A percentile compares a stretch with the other conserved stretches of the same genome.
These are phyloP conservation scores for Hydnomerulius pinastri DNA, from an alignment of 768 basidiomycete species.

Conservation along the genomic window DNA sequence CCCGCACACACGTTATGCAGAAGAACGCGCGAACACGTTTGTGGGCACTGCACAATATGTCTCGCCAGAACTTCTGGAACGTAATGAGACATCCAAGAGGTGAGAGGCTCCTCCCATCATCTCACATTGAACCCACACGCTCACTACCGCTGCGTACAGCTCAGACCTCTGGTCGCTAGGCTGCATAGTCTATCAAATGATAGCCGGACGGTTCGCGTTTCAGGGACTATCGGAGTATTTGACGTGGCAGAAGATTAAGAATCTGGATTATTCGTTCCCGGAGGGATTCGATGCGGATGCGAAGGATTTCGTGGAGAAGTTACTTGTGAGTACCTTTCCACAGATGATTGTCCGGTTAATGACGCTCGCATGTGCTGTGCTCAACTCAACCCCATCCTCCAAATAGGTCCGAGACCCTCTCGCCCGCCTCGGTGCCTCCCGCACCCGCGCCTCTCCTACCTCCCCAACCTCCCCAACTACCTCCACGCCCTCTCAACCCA, in stretches of 20 bases:
- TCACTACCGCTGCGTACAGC: conserved; percentile 38
- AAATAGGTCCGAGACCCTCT: conserved; percentile 59
- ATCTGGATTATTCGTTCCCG: conserved; percentile 84
- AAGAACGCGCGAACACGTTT: conserved; percentile 66
- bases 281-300: conserved; percentile 83
- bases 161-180: conserved; percentile 97
- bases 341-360: not conserved
- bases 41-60: conserved; percentile 93
- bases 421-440: conserved; percentile 58
- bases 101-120: conserved; percentile 29
- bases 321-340: conserved; percentile 54
- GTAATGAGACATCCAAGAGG: conserved; percentile 76
- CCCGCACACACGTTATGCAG: conserved; percentile 33
- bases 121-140: not conserved
- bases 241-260: conserved; percentile 93
- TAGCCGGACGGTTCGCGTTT: conserved; percentile 90
- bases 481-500: too few relatives aligned
- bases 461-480: too few relatives aligned
- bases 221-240: conserved; percentile 89
- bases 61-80: conserved; percentile 80
- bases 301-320: conserved; percentile 72
- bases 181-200: conserved; percentile 92
- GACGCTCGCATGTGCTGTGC: not conserved
- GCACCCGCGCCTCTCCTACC: too few relatives aligned
- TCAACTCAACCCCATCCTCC: conserved; percentile 3